A percentile compares a stretch with the other conserved stretches of the same genome.
These are phyloP conservation scores for Lentinula novae-zelandiae DNA, from an alignment of 1,284 basidiomycete genomes.

Conservation along the genomic window DNA sequence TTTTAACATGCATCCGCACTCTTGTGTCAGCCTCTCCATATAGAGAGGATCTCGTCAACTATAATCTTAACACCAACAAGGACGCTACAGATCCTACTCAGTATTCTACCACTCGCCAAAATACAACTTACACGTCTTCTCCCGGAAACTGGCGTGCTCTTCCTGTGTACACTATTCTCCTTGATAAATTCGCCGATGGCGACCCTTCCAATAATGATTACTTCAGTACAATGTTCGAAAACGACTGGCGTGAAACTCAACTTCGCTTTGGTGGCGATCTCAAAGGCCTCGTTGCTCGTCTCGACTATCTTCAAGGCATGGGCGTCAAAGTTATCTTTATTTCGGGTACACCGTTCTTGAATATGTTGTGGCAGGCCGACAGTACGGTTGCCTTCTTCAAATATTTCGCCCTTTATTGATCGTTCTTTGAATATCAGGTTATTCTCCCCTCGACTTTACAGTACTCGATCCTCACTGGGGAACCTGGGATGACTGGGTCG, in stretches of 20 bases:
- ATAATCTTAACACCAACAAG: conserved; percentile 84
- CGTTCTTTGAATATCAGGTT: conserved; percentile 48
- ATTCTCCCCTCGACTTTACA: conserved; percentile 88
- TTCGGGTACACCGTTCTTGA: conserved; percentile 86
- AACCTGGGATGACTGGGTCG: conserved; percentile 72
- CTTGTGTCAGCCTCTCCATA: conserved; percentile 59
- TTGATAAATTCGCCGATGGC: conserved; percentile 92
- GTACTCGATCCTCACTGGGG: conserved; percentile 91
- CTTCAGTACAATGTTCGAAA: conserved; percentile 77
- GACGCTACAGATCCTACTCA: conserved; percentile 67
- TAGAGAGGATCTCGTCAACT: conserved; percentile 69
- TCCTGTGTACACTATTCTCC: conserved; percentile 80
- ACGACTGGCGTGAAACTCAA: conserved; percentile 84
- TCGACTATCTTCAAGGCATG: conserved; percentile 90
- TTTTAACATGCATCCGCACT: conserved; percentile 4
- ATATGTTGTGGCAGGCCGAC: conserved; percentile 95
- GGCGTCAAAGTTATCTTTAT: conserved; percentile 82
- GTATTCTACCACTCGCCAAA: conserved; percentile 62
- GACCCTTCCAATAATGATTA: conserved; percentile 89
- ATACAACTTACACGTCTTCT: conserved; percentile 69
- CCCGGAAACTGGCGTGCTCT: conserved; percentile 85
- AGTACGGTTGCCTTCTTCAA: conserved; percentile 45
- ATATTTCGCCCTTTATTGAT: background rate
- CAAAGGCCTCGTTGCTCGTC: conserved; percentile 64
- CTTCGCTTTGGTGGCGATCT: conserved; percentile 86